Conservation (phyloP, 2,329 filamentous ascomycete genomes). For the Trichoderma pleuroti region DNA sequence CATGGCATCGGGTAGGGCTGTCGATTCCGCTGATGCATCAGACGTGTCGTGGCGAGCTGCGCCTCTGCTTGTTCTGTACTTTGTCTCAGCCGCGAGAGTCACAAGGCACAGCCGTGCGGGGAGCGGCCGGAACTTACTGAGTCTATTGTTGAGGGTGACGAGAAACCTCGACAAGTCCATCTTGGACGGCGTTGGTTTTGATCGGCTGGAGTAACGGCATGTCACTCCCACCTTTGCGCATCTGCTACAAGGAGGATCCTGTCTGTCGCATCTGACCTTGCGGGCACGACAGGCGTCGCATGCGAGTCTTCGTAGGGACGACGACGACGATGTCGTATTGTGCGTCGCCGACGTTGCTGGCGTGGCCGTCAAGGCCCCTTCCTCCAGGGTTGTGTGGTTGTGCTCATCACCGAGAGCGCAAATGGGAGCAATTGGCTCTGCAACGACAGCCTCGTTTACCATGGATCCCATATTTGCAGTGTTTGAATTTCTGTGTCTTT, state of each 20-base stretch:
- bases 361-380: neutral
- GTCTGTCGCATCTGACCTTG: constrained; percentile 15
- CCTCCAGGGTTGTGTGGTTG: neutral
- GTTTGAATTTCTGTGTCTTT: neutral
- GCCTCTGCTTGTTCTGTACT: constrained; percentile 11
- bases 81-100: neutral
- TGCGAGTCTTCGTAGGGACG: neutral
- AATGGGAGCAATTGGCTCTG: neutral
- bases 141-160: neutral
- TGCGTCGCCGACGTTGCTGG: neutral
- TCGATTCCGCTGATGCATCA: neutral
- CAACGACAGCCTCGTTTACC: neutral
- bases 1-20: neutral
- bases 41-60: neutral
- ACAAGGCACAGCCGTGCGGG: neutral
- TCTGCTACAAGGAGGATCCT: constrained; percentile 4
- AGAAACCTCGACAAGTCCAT: constrained; percentile 11
- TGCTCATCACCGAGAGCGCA: neutral
- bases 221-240: constrained; percentile 4
- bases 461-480: neutral
- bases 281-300: constrained; percentile 13
- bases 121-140: neutral
- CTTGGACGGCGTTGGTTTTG: constrained; percentile 7
- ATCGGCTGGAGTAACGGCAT: constrained; percentile 9
- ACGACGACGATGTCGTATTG: neutral